Conservation (phyloP, 192 early-diverging fungal species). For the Phlyctochytrium arcticum region DNA sequence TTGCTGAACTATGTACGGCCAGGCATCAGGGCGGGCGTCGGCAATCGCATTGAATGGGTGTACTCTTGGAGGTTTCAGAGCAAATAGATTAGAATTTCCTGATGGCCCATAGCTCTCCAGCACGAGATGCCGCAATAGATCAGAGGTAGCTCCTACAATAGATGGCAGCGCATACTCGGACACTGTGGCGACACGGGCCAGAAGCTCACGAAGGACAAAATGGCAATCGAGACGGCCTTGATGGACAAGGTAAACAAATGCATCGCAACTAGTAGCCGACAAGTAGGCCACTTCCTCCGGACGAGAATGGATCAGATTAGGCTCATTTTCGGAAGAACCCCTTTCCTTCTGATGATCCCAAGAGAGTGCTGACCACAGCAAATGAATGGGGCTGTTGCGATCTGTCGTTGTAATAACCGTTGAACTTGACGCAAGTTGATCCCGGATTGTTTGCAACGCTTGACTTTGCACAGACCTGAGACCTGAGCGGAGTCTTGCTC, state of each 20-base stretch:
- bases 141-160: constrained; percentile 2
- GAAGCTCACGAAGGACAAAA: background rate
- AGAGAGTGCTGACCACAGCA: too few relatives aligned
- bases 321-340: too few relatives aligned
- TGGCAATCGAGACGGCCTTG: constrained; percentile 17
- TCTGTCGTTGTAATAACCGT: too few relatives aligned
- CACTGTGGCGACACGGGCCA: constrained; percentile 4
- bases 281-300: background rate
- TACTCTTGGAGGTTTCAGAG: background rate
- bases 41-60: constrained; percentile 16
- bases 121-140: constrained; percentile 17
- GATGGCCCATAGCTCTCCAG: background rate
- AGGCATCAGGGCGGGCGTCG: constrained; percentile 1
- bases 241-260: constrained; percentile 1
- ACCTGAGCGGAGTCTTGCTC: too few relatives aligned
- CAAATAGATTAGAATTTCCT: constrained; percentile 14
- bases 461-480: too few relatives aligned
- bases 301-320: too few relatives aligned
- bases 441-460: too few relatives aligned
- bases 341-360: too few relatives aligned
- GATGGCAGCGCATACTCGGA: background rate
- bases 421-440: too few relatives aligned
- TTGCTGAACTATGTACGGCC: constrained; percentile 1
- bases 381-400: too few relatives aligned
- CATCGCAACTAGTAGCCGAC: constrained; percentile 2